Conservation (phyloP, 2,329 filamentous ascomycete species). For the Botrytis fabae region DNA sequence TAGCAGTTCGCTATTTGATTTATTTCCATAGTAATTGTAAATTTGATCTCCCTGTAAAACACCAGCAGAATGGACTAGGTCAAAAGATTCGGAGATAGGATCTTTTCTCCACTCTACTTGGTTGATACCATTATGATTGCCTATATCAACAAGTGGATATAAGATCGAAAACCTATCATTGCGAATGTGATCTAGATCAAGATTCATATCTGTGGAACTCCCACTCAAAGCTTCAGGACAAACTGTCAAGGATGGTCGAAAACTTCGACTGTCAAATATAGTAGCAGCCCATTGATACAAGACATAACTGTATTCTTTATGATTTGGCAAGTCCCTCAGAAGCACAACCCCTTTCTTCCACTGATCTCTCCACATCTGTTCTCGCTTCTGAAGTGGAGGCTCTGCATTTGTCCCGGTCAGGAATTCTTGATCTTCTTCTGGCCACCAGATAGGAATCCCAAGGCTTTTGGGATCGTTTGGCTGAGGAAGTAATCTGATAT, state of each 20-base stretch:
- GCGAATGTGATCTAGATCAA: conserved; percentile 28
- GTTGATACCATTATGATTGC: conserved; percentile 66
- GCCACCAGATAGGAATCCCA: conserved; percentile 64
- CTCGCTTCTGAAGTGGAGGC: conserved; percentile 33
- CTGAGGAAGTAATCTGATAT: conserved; percentile 65
- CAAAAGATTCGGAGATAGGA: conserved; percentile 44
- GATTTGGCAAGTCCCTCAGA: conserved; percentile 25
- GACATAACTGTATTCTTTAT: conserved; percentile 35
- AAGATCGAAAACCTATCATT: conserved; percentile 54
- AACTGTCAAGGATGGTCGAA: conserved; percentile 57
- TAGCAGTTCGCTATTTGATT: conserved; percentile 71
- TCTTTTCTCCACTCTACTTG: conserved; percentile 59
- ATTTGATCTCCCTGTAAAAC: conserved; percentile 54
- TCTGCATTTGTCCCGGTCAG: conserved; percentile 44
- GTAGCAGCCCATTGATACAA: conserved; percentile 66
- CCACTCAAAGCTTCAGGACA: conserved; percentile 34
- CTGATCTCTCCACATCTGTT: conserved; percentile 35
- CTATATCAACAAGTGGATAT: conserved; percentile 69
- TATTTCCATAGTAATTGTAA: conserved; percentile 73
- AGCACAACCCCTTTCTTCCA: conserved; percentile 32
- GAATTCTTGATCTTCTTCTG: conserved; percentile 57
- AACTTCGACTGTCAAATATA: conserved; percentile 65
- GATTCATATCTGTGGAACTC: conserved; percentile 2
- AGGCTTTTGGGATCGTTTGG: conserved; percentile 53
- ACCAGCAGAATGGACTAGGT: conserved; percentile 45